A percentile compares a stretch with the other conserved stretches of the same genome.
These are phyloP conservation scores for Diutina rugosa DNA, from an alignment of 1,139 yeast species.

Conservation along the genomic window DNA sequence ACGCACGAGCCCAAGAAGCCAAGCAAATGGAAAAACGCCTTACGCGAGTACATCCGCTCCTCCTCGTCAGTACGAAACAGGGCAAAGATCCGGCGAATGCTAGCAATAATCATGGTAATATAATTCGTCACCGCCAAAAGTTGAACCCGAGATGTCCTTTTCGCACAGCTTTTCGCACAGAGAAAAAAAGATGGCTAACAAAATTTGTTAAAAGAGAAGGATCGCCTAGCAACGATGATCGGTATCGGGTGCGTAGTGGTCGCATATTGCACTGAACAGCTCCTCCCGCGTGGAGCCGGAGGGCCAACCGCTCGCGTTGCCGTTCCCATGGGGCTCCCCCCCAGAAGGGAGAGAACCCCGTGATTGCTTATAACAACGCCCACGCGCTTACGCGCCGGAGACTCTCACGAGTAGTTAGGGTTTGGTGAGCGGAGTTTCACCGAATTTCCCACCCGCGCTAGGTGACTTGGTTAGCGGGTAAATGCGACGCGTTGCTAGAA, in stretches of 20 bases:
- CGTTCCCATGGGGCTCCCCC: conserved; percentile 40
- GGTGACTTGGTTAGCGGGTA: conserved; percentile 44
- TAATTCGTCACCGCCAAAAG: neutral
- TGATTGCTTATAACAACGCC: conserved; percentile 63
- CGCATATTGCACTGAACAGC: conserved; percentile 76
- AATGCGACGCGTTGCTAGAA: conserved; percentile 46
- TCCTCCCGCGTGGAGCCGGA: conserved; percentile 12
- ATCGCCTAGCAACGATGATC: conserved; percentile 48
- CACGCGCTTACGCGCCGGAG: conserved; percentile 40
- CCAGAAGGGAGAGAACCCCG: conserved; percentile 3
- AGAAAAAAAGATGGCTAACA: neutral
- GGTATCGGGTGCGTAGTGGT: conserved; percentile 68
- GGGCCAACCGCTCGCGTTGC: conserved; percentile 64
- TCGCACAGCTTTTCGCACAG: neutral
- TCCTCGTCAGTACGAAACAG: conserved; percentile 81
- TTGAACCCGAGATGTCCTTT: neutral
- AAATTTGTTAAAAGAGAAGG: conserved; percentile 11
- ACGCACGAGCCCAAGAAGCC: conserved; percentile 79
- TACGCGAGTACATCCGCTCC: conserved; percentile 62
- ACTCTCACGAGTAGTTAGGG: conserved; percentile 48
- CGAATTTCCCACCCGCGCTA: conserved; percentile 74
- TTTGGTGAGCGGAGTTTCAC: conserved; percentile 53
- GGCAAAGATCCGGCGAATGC: conserved; percentile 64
- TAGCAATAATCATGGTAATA: conserved; percentile 39
- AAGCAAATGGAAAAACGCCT: conserved; percentile 69